These are phyloP conservation scores for Dothideomycetes sp. DNA, from an alignment of 2,329 filamentous ascomycete species.

Conservation along the genomic window DNA sequence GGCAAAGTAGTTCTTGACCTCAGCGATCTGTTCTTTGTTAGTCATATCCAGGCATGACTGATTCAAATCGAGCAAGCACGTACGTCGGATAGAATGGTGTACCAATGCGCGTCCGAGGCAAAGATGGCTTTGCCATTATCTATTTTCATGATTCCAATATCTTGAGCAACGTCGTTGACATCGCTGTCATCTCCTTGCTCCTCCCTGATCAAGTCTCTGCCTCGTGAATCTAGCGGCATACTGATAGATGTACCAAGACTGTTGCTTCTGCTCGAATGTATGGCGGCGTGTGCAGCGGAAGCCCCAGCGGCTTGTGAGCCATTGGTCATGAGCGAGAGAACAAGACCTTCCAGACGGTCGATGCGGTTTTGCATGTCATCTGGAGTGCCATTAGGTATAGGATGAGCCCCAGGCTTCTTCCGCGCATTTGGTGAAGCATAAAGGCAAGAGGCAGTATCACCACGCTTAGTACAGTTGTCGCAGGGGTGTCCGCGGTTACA, in stretches of 20 bases:
- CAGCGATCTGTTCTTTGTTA: conserved; percentile 54
- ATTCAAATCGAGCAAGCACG: conserved; percentile 21
- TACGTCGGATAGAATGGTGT: conserved; percentile 41
- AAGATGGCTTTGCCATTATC: conserved; percentile 41
- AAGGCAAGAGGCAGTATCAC: conserved; percentile 69
- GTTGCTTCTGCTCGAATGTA: conserved; percentile 35
- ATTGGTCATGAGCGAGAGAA: conserved; percentile 89
- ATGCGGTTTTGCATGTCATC: conserved; percentile 99
- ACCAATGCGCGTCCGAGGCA: conserved; percentile 45
- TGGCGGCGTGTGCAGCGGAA: conserved; percentile 46
- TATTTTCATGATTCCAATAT: conserved; percentile 45
- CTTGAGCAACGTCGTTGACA: conserved; percentile 44
- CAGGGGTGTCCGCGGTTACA: conserved; percentile 87
- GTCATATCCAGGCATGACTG: neutral
- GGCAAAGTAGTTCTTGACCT: conserved; percentile 85
- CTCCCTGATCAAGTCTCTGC: conserved; percentile 47
- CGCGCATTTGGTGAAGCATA: conserved; percentile 63
- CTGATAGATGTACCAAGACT: conserved; percentile 26
- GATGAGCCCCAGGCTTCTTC: conserved; percentile 52
- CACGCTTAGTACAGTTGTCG: conserved; percentile 88
- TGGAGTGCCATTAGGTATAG: conserved; percentile 44
- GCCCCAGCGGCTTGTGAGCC: conserved; percentile 55
- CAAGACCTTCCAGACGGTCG: conserved; percentile 84
- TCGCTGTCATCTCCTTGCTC: conserved; percentile 51
- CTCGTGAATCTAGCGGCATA: conserved; percentile 29